Base-by-base conservation (phyloP, 345 rosid species). In the Populus simonii region DNA sequence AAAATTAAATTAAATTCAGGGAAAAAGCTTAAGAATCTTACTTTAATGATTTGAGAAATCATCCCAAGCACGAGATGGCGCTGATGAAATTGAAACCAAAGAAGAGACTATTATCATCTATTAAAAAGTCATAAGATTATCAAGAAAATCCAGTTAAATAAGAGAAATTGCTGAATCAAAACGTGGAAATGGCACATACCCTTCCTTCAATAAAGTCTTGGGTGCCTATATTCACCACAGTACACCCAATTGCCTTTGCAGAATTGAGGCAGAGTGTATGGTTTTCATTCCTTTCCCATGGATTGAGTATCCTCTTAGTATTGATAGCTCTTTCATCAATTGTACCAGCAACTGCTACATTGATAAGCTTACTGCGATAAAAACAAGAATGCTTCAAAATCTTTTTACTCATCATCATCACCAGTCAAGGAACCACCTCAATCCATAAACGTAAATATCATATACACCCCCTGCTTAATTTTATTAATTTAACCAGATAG, bases 231-330 rank as follows among this genome's bases (percentile, higher is more conserved):
- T 96, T 96, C 83, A 96, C 99, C 10, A 96, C 94, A 3, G 98
- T 96, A 84, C 99, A 96, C 68, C 99, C 99, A 88, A 96, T 92
- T 11, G 98, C 99, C 86, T 96, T 96, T 35, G 97, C 98, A 82
- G 99, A 96, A 82, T 96, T 96, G 74, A 96, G 92, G 71, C 97
- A 95, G 29, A 95, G 94, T 17, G 99, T 93, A 76, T 95, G 99
- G 78, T 95, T 95, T 84, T 95, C 99, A 72, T 95, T 95, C 80
- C 98, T 89, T 82, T 96, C 99, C 99, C 99, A 96, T 17, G 99
- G 99, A 81, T 96, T 96, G 78, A 96, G 98, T 82, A 91, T 76
- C 72, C 91, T 92, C 89, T 96, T 96, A 12, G 97, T 96, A 82
- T 96, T 96, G 62, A 96, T 91, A 13, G 99, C 94, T 71, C 99